phyloP scores from a whole-genome alignment of 805 yeast genomes.

The Yarrowia sp. region DNA sequence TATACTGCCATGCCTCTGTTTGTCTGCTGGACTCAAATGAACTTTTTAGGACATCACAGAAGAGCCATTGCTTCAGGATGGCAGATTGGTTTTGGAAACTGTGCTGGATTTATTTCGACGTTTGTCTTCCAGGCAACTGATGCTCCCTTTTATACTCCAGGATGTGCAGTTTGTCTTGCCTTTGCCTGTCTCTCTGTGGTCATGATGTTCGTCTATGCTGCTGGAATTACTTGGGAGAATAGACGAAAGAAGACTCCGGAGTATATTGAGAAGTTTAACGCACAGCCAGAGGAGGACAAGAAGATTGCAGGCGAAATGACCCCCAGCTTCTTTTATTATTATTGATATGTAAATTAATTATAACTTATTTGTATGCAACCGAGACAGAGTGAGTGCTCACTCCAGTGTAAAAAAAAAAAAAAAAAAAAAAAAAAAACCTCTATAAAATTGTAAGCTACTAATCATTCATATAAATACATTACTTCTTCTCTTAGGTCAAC shows the following conservation, averaged over 20 bases:
- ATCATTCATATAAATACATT: neutral
- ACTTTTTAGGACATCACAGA: constrained; percentile 61
- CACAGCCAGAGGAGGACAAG: constrained; percentile 28
- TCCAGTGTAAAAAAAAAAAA: too few relatives aligned
- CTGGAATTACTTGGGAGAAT: constrained; percentile 38
- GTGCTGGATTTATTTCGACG: constrained; percentile 67
- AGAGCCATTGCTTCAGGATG: constrained; percentile 58
- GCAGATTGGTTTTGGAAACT: constrained; percentile 70
- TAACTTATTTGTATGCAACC: too few relatives aligned
- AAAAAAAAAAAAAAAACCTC: too few relatives aligned
- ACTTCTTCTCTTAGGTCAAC: neutral
- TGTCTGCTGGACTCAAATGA: constrained; percentile 64
- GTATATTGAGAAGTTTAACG: constrained; percentile 27
- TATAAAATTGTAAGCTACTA: too few relatives aligned
- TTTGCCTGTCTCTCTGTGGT: constrained; percentile 42
- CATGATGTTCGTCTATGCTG: constrained; percentile 38
- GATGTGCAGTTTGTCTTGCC: constrained; percentile 52
- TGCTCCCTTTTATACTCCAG: constrained; percentile 59
- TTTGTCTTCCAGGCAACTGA: constrained; percentile 54
- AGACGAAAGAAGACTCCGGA: constrained; percentile 30
- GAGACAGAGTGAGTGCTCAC: too few relatives aligned
- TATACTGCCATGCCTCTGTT: constrained; percentile 66
- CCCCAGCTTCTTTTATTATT: constrained; percentile 31
- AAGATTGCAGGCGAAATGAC: constrained; percentile 38
- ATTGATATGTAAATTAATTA: neutral